Conservation (phyloP, 202 grass and related monocot genomes). For the Carex sylvatica region DNA sequence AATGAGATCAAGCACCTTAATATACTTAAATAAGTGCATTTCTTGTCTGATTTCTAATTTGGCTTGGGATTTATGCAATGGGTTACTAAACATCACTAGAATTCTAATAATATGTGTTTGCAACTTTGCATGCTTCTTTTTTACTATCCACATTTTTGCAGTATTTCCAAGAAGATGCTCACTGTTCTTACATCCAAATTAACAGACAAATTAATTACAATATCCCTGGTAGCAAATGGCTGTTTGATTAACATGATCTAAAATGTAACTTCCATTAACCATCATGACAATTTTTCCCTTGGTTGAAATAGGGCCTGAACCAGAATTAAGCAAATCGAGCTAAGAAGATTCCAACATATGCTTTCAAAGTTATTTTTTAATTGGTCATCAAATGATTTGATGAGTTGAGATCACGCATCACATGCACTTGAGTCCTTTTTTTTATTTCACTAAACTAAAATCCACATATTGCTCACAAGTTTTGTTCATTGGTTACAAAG, state of each 20-base stretch:
- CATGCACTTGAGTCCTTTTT: not conserved
- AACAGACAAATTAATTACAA: not conserved
- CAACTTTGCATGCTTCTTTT: conserved; percentile 26
- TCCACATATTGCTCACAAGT: not conserved
- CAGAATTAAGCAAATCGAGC: not conserved
- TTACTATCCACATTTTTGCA: not conserved
- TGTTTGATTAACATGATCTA: not conserved
- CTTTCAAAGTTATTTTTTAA: not conserved
- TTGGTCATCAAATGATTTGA: not conserved
- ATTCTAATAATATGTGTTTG: conserved; percentile 16
- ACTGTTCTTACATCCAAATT: not conserved
- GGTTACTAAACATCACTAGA: not conserved
- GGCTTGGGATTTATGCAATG: not conserved
- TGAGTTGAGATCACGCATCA: not conserved
- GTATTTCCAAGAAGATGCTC: not conserved
- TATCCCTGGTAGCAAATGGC: not conserved
- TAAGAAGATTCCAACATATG: not conserved
- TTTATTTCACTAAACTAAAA: not conserved
- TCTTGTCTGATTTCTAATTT: conserved; percentile 2
- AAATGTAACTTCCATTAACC: not conserved
- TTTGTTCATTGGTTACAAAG: not conserved
- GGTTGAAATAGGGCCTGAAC: not conserved
- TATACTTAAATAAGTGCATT: not conserved
- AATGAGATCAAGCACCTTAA: not conserved
- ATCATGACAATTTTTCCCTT: not conserved